Conservation (phyloP, 2,329 filamentous ascomycete species). For the Fusarium foetens region DNA sequence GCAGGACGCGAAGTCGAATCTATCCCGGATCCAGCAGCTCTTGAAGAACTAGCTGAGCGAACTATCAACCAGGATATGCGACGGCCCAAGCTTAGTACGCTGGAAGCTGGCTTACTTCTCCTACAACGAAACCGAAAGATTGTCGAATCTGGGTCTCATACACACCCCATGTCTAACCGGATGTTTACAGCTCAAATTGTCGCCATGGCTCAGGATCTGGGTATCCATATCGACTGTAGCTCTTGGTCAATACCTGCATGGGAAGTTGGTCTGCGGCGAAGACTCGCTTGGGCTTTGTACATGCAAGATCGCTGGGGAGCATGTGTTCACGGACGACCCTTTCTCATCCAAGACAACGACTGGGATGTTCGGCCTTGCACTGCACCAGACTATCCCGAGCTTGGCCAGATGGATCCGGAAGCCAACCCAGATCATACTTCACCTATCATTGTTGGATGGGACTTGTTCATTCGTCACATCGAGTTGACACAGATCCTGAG, state of each 20-base stretch:
- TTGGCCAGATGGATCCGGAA: conserved; percentile 48
- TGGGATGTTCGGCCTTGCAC: conserved; percentile 61
- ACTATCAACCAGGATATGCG: conserved; percentile 60
- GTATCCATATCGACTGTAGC: conserved; percentile 69
- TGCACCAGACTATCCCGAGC: conserved; percentile 53
- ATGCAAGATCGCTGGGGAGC: conserved; percentile 74
- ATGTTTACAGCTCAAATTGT: conserved; percentile 64
- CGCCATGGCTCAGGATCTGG: conserved; percentile 67
- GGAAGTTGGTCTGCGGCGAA: conserved; percentile 70
- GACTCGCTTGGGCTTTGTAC: conserved; percentile 72
- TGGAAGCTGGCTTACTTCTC: conserved; percentile 65
- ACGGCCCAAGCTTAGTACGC: conserved; percentile 64
- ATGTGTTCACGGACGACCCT: conserved; percentile 66
- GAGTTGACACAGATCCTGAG: conserved; percentile 61
- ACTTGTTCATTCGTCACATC: conserved; percentile 62
- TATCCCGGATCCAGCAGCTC: conserved; percentile 45
- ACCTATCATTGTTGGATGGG: conserved; percentile 57
- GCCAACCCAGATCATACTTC: conserved; percentile 52
- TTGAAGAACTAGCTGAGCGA: conserved; percentile 54
- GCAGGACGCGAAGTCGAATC: conserved; percentile 46
- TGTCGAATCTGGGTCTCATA: conserved; percentile 39
- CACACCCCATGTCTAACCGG: conserved; percentile 50
- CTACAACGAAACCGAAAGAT: conserved; percentile 60
- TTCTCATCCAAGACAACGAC: conserved; percentile 62
- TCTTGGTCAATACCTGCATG: conserved; percentile 70